Evolutionary conservation across 495 filamentous ascomycete species (phyloP).

Genomic region (Collariella sp.): DNA sequence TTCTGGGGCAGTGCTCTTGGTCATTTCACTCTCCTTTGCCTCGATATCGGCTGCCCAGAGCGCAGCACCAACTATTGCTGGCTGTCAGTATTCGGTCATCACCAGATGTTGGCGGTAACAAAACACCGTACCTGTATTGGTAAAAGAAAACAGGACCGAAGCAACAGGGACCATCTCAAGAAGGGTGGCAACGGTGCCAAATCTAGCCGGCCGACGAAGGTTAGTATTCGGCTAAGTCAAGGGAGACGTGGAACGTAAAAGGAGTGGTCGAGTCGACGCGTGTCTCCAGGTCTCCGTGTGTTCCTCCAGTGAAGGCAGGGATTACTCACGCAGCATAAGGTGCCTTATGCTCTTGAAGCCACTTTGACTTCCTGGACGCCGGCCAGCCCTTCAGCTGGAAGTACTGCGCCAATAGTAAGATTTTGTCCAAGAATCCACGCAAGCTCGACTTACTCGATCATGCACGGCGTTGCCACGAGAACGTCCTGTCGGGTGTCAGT

Average conservation of each 20-base stretch:
- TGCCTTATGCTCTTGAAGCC: slow-evolving; percentile 52
- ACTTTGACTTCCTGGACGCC: slow-evolving; percentile 50
- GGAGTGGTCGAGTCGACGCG: not conserved
- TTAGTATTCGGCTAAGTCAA: slow-evolving; percentile 12
- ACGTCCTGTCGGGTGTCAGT: slow-evolving; percentile 26
- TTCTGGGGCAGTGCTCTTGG: slow-evolving; percentile 43
- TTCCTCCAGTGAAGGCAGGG: not conserved
- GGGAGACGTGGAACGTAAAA: not conserved
- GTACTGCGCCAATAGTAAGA: slow-evolving; percentile 43
- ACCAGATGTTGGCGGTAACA: not conserved
- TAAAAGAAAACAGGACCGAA: slow-evolving; percentile 81
- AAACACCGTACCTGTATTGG: slow-evolving; percentile 56
- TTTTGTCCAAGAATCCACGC: not conserved
- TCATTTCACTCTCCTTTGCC: slow-evolving; percentile 43
- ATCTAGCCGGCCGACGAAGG: slow-evolving; percentile 44
- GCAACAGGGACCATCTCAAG: slow-evolving; percentile 78
- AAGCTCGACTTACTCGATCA: slow-evolving; percentile 21
- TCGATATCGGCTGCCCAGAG: slow-evolving; percentile 93
- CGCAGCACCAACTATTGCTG: slow-evolving; percentile 61
- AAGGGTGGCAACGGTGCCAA: slow-evolving; percentile 65
- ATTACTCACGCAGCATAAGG: slow-evolving; percentile 66
- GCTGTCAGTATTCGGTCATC: slow-evolving; percentile 20
- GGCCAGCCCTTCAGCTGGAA: slow-evolving; percentile 84
- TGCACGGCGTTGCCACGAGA: slow-evolving; percentile 29
- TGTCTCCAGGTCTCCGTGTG: not conserved